A percentile compares a stretch with the other conserved stretches of the same genome.
Evolutionary conservation across 2,329 filamentous ascomycete species (phyloP).

Genomic region (Nigrospora osmanthi): DNA sequence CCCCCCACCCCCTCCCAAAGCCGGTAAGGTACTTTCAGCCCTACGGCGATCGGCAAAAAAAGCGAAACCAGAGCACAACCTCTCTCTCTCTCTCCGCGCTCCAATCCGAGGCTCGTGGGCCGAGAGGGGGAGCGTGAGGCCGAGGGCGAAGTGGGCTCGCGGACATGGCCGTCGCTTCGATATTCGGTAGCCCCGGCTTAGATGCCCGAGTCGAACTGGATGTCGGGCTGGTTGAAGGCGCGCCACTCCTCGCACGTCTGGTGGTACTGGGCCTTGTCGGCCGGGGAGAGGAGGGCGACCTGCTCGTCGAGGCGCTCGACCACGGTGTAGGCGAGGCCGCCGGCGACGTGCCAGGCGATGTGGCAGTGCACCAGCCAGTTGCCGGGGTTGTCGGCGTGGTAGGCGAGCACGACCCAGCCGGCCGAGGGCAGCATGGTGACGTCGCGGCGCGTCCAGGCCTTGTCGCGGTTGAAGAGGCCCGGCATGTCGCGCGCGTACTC

Average conservation of each 20-base stretch:
- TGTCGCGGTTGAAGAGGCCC: slow-evolving; percentile 27
- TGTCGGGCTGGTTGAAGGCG: neutral
- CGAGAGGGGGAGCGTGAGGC: too few species aligned
- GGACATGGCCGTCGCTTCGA: too few species aligned
- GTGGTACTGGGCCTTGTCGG: slow-evolving; percentile 1
- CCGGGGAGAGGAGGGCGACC: neutral
- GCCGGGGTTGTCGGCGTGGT: slow-evolving; percentile 40
- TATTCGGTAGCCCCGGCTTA: too few species aligned
- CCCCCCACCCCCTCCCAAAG: too few species aligned
- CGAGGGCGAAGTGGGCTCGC: too few species aligned
- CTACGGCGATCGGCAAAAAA: too few species aligned
- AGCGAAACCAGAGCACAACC: too few species aligned
- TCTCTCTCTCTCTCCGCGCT: too few species aligned
- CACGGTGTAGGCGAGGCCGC: slow-evolving; percentile 42
- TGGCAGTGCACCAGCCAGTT: slow-evolving; percentile 38
- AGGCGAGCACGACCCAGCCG: slow-evolving; percentile 39
- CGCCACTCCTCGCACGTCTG: slow-evolving; percentile 4
- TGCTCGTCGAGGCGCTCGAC: slow-evolving; percentile 22
- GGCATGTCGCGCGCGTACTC: slow-evolving; percentile 9
- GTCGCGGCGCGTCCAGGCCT: slow-evolving; percentile 29
- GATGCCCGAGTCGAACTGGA: slow-evolving; percentile 5
- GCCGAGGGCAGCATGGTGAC: slow-evolving; percentile 30
- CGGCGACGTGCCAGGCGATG: slow-evolving; percentile 39
- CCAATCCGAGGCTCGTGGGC: too few species aligned
- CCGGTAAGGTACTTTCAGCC: too few species aligned